Evolutionary conservation across 73 alveolate species (phyloP).

Genomic region (Tetrahymena borealis): DNA sequence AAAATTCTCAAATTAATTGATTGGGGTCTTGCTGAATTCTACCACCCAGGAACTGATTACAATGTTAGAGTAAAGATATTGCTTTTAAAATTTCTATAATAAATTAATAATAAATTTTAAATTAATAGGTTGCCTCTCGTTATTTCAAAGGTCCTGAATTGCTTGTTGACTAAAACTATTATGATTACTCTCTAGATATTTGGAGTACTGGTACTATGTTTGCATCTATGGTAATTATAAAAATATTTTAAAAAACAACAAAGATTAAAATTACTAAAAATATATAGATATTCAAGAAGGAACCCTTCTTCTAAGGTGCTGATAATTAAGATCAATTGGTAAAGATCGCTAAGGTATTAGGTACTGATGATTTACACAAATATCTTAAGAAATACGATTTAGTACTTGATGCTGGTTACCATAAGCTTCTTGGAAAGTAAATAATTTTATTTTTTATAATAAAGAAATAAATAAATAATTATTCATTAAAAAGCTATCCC

Average conservation of each 20-base stretch:
- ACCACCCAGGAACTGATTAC: slow-evolving; percentile 87
- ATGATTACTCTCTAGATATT: slow-evolving; percentile 83
- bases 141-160: slow-evolving; percentile 96
- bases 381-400: slow-evolving; percentile 44
- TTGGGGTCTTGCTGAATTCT: slow-evolving; percentile 98
- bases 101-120: neutral
- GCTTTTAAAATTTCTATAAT: neutral
- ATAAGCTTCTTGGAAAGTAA: slow-evolving; percentile 49
- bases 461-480: neutral
- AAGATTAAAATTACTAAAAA: neutral
- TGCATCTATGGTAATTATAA: slow-evolving; percentile 71
- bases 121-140: slow-evolving; percentile 82
- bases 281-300: slow-evolving; percentile 83
- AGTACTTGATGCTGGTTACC: slow-evolving; percentile 51
- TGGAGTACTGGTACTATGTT: slow-evolving; percentile 92
- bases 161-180: slow-evolving; percentile 70
- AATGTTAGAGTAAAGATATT: slow-evolving; percentile 68
- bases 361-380: slow-evolving; percentile 66
- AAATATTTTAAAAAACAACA: neutral
- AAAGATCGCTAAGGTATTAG: slow-evolving; percentile 93
- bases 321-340: slow-evolving; percentile 95
- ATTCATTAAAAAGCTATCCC: slow-evolving; percentile 1
- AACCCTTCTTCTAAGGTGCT: slow-evolving; percentile 96
- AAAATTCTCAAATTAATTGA: slow-evolving; percentile 86
- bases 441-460: neutral